Evolutionary conservation across 306 rosid species (phyloP).

Genomic region (Senna tora): DNA sequence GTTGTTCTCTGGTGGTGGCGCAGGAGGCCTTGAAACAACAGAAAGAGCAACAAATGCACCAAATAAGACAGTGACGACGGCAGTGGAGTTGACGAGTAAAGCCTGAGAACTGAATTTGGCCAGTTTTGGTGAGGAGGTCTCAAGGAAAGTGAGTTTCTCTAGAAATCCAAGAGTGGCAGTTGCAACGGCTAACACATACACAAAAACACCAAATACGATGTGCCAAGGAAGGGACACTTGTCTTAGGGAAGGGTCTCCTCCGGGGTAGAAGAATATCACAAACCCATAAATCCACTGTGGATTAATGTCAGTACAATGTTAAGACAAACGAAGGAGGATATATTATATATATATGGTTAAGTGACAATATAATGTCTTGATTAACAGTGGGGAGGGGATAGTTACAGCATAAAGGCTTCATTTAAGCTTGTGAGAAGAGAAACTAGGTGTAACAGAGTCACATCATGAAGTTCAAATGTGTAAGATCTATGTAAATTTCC

Average conservation of each 20-base stretch:
- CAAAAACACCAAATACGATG: constrained; percentile 56
- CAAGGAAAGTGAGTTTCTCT: constrained; percentile 87
- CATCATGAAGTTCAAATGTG: no score
- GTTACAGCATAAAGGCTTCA: no score
- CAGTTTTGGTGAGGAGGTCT: constrained; percentile 60
- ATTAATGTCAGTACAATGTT: constrained; percentile 7
- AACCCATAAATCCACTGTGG: constrained; percentile 90
- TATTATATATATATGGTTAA: no score
- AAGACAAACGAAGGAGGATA: background rate
- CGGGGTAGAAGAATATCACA: constrained; percentile 72
- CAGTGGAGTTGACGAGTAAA: constrained; percentile 84
- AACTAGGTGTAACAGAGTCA: no score
- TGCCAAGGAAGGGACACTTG: constrained; percentile 78
- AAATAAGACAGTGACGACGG: constrained; percentile 62
- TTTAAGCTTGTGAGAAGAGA: no score
- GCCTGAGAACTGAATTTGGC: constrained; percentile 84
- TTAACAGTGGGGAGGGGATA: no score
- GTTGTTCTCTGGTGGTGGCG: constrained; percentile 40
- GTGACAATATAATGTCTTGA: no score
- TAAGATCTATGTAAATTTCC: no score
- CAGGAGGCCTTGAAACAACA: constrained; percentile 50
- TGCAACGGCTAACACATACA: constrained; percentile 65
- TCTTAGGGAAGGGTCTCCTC: constrained; percentile 53
- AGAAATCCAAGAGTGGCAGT: constrained; percentile 72
- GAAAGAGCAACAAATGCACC: constrained; percentile 70